Evolutionary conservation across 192 early-diverging fungal species (phyloP), one percentile per base, ranked within the genome.

Genomic region (Pecoramyces ruminantium): DNA sequence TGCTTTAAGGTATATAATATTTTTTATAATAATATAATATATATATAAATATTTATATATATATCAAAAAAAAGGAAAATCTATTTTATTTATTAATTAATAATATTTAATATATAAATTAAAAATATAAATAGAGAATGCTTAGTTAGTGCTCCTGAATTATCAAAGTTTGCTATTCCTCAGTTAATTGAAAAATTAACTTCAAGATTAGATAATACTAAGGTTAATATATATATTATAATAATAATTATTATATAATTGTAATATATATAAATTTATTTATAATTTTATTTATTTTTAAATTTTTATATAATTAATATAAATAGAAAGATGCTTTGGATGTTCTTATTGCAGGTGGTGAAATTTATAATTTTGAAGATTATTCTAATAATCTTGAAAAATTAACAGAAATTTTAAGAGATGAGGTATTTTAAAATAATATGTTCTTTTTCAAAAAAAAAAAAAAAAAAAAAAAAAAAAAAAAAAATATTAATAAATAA

Each of bases 151-250:
- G 92, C 93, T 29, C 93, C 94, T 4, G 88, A 90, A 78, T 93
- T 96, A 88, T 92, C 92, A 30, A 89, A 89, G 29, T 89, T 91
- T 87, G 95, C 95, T 0, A 87, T 98, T 81, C 96, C 96, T 79
- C 86, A 94, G 15, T 86, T 99, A 30, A 85, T 98, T 27, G 94
- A 96, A 84, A 99, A 99, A 84, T 89, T 99, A 2, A 86, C 92
- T 0, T 96, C 96, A 2, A 90, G 90, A 14, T 94, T 94, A 8
- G 89, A 88, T 13, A 94, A 91, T 81, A 97, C 96, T 27, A 99
- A 99, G 88, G 91, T 96, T 81, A 78, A 18, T 21, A 34, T 34
- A 34, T n/a, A n/a, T n/a, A n/a, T n/a, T n/a, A n/a, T n/a, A n/a
- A n/a, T n/a, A n/a, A n/a, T n/a, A n/a, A n/a, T n/a, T n/a, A n/a